Evolutionary conservation across 192 early-diverging fungal genomes (phyloP).

Genomic region (Helicostylum pulchrum): DNA sequence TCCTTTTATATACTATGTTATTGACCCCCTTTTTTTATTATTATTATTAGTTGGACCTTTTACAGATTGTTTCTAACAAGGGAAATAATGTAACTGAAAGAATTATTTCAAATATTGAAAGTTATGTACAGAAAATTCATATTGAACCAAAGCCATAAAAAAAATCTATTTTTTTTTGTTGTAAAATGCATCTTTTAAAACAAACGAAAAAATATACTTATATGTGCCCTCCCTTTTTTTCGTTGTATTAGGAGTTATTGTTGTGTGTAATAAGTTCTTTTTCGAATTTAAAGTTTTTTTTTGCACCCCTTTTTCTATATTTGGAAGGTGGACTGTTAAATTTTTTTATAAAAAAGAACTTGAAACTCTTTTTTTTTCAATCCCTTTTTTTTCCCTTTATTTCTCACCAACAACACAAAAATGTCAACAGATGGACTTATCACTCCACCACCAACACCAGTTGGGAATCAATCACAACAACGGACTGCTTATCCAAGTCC

Average conservation of each 20-base stretch:
- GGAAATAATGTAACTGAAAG: constrained; percentile 21
- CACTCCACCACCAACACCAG: constrained; percentile 11
- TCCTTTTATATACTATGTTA: neutral
- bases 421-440: constrained; percentile 3
- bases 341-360: constrained; percentile 4
- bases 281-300: too few species aligned
- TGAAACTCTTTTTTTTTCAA: neutral
- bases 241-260: too few species aligned
- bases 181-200: too few species aligned
- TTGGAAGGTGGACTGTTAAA: constrained; percentile 3
- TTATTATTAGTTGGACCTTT: constrained; percentile 16
- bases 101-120: constrained; percentile 27
- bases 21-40: neutral
- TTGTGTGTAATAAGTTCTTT: too few species aligned
- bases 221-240: too few species aligned
- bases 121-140: constrained; percentile 11
- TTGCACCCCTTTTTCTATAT: neutral
- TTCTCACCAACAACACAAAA: neutral
- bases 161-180: neutral
- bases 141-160: constrained; percentile 1
- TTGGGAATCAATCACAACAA: constrained; percentile 1
- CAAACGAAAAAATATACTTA: too few species aligned
- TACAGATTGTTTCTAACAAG: constrained; percentile 26
- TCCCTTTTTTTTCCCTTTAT: neutral
- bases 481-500: neutral